Base-by-base conservation (phyloP, 805 yeast genomes). In the Dipodascus albidus region DNA sequence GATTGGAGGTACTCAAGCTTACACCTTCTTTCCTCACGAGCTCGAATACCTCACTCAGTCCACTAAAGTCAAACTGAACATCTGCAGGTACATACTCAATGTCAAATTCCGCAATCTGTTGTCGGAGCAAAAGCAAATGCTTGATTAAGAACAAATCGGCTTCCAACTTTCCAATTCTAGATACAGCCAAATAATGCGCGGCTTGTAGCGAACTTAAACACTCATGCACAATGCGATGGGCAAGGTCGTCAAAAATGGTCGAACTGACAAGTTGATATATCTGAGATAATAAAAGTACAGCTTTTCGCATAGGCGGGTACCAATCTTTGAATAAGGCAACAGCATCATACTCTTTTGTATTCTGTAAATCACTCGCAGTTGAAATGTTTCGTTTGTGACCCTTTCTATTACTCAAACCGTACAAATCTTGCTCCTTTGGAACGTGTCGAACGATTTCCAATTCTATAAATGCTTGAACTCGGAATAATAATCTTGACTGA, bases 151-250 rank as follows among this genome's bases (percentile, higher is more conserved):
- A 85, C 23, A 90, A 69, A 52, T 79, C 79, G 0, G 85, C 74
- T 59, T 83, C 90, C 9, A 73, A 55, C 2, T 71, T 60, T 0
- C 87, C 86, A 23, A 77, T 67, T 58, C 74, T 69, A 3, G 71
- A 60, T 35, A 66, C 59, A 3, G 80, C 74, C 22, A 78, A 60
- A 2, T 72, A 69, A 58, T 76, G 76, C 11, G 85, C 83, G 15
- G 70, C 67, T 53, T 77, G 76, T 59, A 88, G 67, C 3, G 93
- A 79, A 15, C 70, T 62, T 38, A 88, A 77, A 60, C 93, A 83
- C 48, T 84, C 77, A 63, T 87, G 96, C 2, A 91, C 85, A 52
- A 88, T 82, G 54, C 85, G 80, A 65, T 88, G 96, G 0, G 96
- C 96, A 58, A 90, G 69, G 62, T 87, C 96, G 64, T 88, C 96